These are phyloP conservation scores for Oligophagozyma castellii DNA, from an alignment of 1,139 yeast species.

Conservation along the genomic window DNA sequence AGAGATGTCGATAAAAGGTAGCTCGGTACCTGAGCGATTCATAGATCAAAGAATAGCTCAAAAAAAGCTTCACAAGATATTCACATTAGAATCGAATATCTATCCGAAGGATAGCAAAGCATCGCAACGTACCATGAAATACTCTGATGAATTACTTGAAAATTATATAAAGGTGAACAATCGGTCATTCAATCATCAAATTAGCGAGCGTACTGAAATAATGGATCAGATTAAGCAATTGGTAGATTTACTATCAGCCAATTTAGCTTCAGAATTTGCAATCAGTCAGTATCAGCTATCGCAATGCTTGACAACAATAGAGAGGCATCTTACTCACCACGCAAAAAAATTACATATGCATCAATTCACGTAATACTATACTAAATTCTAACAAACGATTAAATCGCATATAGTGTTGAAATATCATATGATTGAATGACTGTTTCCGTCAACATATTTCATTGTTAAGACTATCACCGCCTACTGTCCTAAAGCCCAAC, in stretches of 20 bases:
- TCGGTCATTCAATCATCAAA: background rate
- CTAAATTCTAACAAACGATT: too few relatives aligned
- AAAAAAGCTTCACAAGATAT: conserved; percentile 17
- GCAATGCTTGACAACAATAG: conserved; percentile 6
- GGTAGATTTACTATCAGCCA: conserved; percentile 7
- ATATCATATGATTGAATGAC: too few relatives aligned
- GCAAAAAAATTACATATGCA: background rate
- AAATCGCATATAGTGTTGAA: too few relatives aligned
- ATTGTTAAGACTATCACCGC: background rate
- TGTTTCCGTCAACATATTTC: too few relatives aligned
- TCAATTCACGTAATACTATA: too few relatives aligned
- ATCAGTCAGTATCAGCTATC: conserved; percentile 8
- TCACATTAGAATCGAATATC: conserved; percentile 11
- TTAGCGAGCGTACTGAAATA: conserved; percentile 3
- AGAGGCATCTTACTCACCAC: conserved; percentile 3
- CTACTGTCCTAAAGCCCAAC: conserved; percentile 23
- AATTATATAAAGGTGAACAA: conserved; percentile 8
- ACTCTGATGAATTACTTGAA: conserved; percentile 15
- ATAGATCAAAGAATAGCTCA: conserved; percentile 21
- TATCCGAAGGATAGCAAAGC: background rate
- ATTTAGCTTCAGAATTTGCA: conserved; percentile 10
- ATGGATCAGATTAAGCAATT: conserved; percentile 6
- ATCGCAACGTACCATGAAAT: conserved; percentile 6
- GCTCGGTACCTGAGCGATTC: too few relatives aligned
- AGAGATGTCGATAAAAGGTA: too few relatives aligned